Conservation (phyloP, 139 green algal genomes). For the Coelastrella sp. region DNA sequence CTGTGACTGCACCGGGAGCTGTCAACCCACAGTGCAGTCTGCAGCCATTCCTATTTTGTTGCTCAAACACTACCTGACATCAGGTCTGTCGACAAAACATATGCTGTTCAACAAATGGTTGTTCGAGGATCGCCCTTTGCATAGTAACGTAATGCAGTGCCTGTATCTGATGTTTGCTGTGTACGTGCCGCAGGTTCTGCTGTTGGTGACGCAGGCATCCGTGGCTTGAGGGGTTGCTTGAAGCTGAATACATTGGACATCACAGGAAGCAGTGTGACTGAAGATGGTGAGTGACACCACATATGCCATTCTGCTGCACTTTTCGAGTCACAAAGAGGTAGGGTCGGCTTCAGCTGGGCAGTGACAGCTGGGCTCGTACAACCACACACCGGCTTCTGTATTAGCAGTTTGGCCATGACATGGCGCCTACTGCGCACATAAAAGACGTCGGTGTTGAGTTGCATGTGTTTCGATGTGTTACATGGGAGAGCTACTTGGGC, state of each 20-base stretch:
- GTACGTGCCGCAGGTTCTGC: background rate
- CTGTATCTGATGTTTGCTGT: background rate
- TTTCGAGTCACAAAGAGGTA: background rate
- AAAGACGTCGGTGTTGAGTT: too few relatives aligned
- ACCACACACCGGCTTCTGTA: too few relatives aligned
- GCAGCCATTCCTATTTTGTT: too few relatives aligned
- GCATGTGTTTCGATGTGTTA: background rate
- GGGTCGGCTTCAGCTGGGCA: background rate
- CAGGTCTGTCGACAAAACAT: background rate
- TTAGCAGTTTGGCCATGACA: too few relatives aligned
- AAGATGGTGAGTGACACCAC: background rate
- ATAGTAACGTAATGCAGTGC: background rate
- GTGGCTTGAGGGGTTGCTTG: background rate
- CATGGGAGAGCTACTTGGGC: too few relatives aligned
- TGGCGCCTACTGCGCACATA: too few relatives aligned
- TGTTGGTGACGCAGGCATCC: constrained; percentile 6
- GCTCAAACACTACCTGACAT: too few relatives aligned
- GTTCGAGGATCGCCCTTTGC: background rate
- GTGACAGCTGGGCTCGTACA: background rate
- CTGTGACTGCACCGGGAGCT: background rate
- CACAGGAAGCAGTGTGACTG: constrained; percentile 33
- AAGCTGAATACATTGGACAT: constrained; percentile 1
- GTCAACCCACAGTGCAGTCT: background rate
- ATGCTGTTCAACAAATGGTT: background rate
- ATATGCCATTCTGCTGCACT: background rate